These are phyloP conservation scores for Cunninghamia lanceolata DNA, from an alignment of 75 land plant species.

Conservation along the genomic window DNA sequence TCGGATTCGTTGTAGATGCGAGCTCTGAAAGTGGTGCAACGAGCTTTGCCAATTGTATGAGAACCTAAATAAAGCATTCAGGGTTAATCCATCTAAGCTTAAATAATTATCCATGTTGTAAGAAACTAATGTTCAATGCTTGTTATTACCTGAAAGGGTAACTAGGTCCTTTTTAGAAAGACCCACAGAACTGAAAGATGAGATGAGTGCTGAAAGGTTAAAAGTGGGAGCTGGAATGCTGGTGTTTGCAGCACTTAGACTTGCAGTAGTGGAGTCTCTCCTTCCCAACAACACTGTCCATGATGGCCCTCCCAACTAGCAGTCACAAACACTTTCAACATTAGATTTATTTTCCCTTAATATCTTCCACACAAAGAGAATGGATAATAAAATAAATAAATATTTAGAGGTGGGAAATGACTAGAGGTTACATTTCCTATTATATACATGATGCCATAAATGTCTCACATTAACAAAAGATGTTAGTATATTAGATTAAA, in stretches of 20 bases:
- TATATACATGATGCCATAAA: too few relatives aligned
- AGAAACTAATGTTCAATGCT: not conserved
- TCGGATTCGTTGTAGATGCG: slow-evolving; percentile 54
- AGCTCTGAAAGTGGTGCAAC: slow-evolving; percentile 26
- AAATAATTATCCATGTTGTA: not conserved
- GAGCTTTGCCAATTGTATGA: slow-evolving; percentile 53
- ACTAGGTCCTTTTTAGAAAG: slow-evolving; percentile 34
- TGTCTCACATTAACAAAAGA: too few relatives aligned
- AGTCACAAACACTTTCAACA: not conserved
- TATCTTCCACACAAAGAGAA: not conserved
- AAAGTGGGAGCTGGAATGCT: slow-evolving; percentile 20
- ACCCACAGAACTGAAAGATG: slow-evolving; percentile 20
- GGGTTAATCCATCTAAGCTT: not conserved
- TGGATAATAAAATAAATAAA: too few relatives aligned
- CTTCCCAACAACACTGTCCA: slow-evolving; percentile 42
- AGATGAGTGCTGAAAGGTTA: slow-evolving; percentile 14
- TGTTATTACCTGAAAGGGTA: slow-evolving; percentile 34
- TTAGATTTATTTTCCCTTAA: not conserved
- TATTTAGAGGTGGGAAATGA: too few relatives aligned
- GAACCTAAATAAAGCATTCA: slow-evolving; percentile 16
- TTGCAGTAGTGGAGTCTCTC: slow-evolving; percentile 37
- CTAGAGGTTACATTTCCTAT: too few relatives aligned
- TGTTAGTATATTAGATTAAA: too few relatives aligned
- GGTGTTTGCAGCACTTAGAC: slow-evolving; percentile 6
- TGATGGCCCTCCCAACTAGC: slow-evolving; percentile 23